These are phyloP conservation scores for Fusarium palustre DNA, from an alignment of 2,329 filamentous ascomycete species.

Conservation along the genomic window DNA sequence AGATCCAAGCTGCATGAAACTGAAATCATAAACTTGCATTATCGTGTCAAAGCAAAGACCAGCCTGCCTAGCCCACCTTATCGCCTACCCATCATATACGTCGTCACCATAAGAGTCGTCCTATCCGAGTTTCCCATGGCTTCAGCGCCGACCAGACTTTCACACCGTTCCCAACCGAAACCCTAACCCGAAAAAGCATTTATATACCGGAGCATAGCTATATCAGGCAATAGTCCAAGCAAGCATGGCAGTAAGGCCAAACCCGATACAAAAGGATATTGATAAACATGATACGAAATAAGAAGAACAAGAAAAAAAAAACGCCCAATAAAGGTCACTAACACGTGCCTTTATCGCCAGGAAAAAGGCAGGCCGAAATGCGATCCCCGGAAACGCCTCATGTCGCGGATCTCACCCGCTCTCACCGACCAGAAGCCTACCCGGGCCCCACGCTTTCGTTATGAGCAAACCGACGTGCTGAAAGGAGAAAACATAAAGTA, in stretches of 20 bases:
- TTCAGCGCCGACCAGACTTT: constrained; percentile 10
- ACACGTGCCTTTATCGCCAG: constrained; percentile 16
- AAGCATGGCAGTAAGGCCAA: constrained; percentile 11
- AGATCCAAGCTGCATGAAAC: neutral
- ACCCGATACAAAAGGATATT: constrained; percentile 11
- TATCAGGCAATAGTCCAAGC: constrained; percentile 23
- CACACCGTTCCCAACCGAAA: constrained; percentile 19
- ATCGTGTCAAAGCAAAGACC: constrained; percentile 40
- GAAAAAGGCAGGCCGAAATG: constrained; percentile 26
- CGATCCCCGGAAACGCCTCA: constrained; percentile 42
- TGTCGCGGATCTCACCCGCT: constrained; percentile 51
- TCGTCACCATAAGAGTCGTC: constrained; percentile 28
- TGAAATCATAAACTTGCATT: constrained; percentile 38
- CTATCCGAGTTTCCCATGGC: constrained; percentile 15
- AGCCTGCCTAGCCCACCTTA: constrained; percentile 24
- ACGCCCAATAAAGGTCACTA: constrained; percentile 2
- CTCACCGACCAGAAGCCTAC: constrained; percentile 54
- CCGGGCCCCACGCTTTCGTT: constrained; percentile 47
- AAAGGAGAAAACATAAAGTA: constrained; percentile 21
- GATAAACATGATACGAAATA: constrained; percentile 15
- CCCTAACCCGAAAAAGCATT: constrained; percentile 6
- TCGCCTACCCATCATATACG: constrained; percentile 21
- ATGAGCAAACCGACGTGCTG: constrained; percentile 27
- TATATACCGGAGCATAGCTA: constrained; percentile 23
- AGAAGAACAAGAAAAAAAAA: constrained; percentile 6